Evolutionary conservation across 2,329 filamentous ascomycete species (phyloP).

Genomic region (Phyllosticta citriasiana): DNA sequence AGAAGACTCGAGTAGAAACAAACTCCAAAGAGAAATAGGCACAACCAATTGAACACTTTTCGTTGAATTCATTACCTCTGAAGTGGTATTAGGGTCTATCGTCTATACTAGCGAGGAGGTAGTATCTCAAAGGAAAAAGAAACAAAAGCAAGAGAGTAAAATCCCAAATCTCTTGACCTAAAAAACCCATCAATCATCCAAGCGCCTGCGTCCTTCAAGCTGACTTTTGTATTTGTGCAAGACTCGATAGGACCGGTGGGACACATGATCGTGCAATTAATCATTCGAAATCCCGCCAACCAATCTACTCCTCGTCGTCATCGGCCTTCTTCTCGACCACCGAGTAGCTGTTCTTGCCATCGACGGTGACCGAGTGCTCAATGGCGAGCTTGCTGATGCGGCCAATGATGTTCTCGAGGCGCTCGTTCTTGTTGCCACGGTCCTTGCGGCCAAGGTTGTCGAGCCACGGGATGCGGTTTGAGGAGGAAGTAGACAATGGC

Average conservation of each 20-base stretch:
- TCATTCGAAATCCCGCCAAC: background rate
- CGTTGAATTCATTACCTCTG: background rate
- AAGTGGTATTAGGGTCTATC: background rate
- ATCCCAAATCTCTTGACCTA: background rate
- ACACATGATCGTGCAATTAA: background rate
- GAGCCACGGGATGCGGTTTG: conserved; percentile 48
- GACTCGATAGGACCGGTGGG: conserved; percentile 2
- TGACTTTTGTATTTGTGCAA: background rate
- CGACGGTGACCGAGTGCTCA: conserved; percentile 46
- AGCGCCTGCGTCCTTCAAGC: conserved; percentile 9
- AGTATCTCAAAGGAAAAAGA: background rate
- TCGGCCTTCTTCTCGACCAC: conserved; percentile 34
- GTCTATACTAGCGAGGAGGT: background rate
- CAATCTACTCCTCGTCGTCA: conserved; percentile 37
- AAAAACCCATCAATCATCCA: conserved; percentile 8
- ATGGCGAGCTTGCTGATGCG: conserved; percentile 55
- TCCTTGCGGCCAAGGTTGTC: conserved; percentile 55
- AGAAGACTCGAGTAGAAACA: too few relatives aligned
- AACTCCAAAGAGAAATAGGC: background rate
- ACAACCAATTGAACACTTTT: background rate
- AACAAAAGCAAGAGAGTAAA: background rate
- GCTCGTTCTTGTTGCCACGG: conserved; percentile 50
- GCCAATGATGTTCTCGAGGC: conserved; percentile 56
- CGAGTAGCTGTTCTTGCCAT: conserved; percentile 35
- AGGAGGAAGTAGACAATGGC: conserved; percentile 56